Evolutionary conservation across 768 basidiomycete genomes (phyloP).

Genomic region (Auricularia heimuer): DNA sequence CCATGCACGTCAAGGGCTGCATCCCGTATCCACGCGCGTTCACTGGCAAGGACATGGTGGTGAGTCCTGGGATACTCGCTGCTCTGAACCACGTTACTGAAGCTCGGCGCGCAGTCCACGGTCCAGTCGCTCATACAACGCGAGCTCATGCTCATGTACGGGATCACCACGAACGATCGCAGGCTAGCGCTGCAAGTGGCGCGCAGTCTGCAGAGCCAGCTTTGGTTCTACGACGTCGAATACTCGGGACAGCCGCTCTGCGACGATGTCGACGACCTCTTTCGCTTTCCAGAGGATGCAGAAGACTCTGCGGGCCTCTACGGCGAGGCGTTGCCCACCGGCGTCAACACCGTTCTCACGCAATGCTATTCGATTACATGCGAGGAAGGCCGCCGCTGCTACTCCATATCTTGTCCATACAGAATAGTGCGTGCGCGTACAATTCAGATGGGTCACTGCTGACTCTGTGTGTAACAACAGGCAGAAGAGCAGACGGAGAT

Average conservation of each 20-base stretch:
- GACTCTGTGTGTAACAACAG: neutral
- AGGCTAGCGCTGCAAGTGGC: slow-evolving; percentile 81
- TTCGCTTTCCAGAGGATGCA: slow-evolving; percentile 54
- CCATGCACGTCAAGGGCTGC: slow-evolving; percentile 83
- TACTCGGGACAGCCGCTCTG: slow-evolving; percentile 78
- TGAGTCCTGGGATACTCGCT: slow-evolving; percentile 30
- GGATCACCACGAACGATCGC: slow-evolving; percentile 65
- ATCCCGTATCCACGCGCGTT: slow-evolving; percentile 86
- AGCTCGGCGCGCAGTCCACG: slow-evolving; percentile 47
- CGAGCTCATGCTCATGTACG: slow-evolving; percentile 68
- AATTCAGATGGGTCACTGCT: neutral
- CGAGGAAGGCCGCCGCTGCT: slow-evolving; percentile 69
- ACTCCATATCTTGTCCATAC: slow-evolving; percentile 61
- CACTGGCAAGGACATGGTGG: slow-evolving; percentile 90
- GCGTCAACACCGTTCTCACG: slow-evolving; percentile 82
- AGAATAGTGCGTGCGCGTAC: neutral
- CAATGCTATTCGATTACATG: slow-evolving; percentile 86
- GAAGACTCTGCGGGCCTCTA: slow-evolving; percentile 66
- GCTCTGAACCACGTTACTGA: neutral
- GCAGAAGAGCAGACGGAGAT: neutral
- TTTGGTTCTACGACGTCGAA: slow-evolving; percentile 96
- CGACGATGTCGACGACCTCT: slow-evolving; percentile 88
- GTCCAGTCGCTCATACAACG: slow-evolving; percentile 82
- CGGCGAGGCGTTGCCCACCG: slow-evolving; percentile 70
- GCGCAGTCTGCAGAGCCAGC: slow-evolving; percentile 79